Conservation (phyloP, 495 filamentous ascomycete genomes). For the Aspergillus hancockii region DNA sequence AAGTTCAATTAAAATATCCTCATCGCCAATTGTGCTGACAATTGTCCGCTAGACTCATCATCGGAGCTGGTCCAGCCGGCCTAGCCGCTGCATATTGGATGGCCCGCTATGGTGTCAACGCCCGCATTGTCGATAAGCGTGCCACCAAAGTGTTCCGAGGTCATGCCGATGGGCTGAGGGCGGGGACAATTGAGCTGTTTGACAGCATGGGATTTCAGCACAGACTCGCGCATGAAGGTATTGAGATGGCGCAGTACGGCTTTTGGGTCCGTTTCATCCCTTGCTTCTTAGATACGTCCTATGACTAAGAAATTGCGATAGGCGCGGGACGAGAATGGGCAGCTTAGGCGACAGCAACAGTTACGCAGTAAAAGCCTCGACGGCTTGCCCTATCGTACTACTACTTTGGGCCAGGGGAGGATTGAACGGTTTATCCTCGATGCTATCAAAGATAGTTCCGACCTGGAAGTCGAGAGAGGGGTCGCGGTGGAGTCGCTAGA, state of each 20-base stretch:
- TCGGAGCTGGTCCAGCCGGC: slow-evolving; percentile 69
- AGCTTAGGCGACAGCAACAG: slow-evolving; percentile 53
- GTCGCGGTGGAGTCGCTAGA: slow-evolving; percentile 48
- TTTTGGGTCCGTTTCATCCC: slow-evolving; percentile 30
- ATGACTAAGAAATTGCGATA: slow-evolving; percentile 8
- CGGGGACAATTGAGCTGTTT: slow-evolving; percentile 63
- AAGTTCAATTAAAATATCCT: not conserved
- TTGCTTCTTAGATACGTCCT: not conserved
- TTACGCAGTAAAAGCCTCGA: slow-evolving; percentile 41
- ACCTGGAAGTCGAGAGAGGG: slow-evolving; percentile 52
- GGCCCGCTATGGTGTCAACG: slow-evolving; percentile 57
- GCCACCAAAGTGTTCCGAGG: slow-evolving; percentile 54
- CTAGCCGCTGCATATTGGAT: slow-evolving; percentile 67
- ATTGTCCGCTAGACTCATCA: slow-evolving; percentile 41
- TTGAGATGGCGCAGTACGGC: slow-evolving; percentile 47
- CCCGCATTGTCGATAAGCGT: slow-evolving; percentile 63
- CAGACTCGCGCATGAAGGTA: slow-evolving; percentile 58
- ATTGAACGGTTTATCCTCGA: slow-evolving; percentile 60
- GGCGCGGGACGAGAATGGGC: slow-evolving; percentile 45
- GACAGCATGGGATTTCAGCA: slow-evolving; percentile 67
- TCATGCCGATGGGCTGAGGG: slow-evolving; percentile 62
- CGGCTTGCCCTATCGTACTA: slow-evolving; percentile 54
- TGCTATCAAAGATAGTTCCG: slow-evolving; percentile 41
- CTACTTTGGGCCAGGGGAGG: slow-evolving; percentile 55
- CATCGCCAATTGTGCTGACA: not conserved